Evolutionary conservation across 768 basidiomycete genomes (phyloP).

Genomic region (Naganishia friedmannii): DNA sequence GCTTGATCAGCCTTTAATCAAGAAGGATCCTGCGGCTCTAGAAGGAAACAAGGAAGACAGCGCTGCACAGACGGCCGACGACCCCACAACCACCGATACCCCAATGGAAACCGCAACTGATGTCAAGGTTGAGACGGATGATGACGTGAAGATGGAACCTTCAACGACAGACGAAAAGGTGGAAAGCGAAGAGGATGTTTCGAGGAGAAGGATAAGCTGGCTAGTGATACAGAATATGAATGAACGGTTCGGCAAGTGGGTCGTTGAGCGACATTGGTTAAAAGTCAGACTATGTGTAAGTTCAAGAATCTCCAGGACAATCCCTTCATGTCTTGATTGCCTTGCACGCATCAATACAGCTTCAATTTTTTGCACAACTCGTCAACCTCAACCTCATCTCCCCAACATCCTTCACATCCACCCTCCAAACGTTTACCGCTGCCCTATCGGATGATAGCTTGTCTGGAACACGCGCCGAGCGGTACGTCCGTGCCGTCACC

Average conservation of each 20-base stretch:
- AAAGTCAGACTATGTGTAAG: slow-evolving; percentile 82
- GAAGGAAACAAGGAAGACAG: neutral
- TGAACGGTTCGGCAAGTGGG: slow-evolving; percentile 81
- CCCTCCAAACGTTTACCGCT: slow-evolving; percentile 76
- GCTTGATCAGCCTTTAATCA: neutral
- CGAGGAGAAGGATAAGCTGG: slow-evolving; percentile 45
- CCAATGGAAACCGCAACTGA: neutral
- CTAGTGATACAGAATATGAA: slow-evolving; percentile 77
- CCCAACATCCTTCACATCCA: slow-evolving; percentile 70
- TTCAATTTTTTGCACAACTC: slow-evolving; percentile 88
- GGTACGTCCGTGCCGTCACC: slow-evolving; percentile 19
- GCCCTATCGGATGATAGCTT: slow-evolving; percentile 83
- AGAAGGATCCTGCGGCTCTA: neutral
- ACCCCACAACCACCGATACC: too few relatives aligned
- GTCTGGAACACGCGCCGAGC: slow-evolving; percentile 68
- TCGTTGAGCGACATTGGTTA: slow-evolving; percentile 87
- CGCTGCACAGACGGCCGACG: neutral
- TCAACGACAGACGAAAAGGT: slow-evolving; percentile 17
- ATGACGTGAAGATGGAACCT: slow-evolving; percentile 55
- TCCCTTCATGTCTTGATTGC: neutral
- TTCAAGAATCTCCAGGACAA: slow-evolving; percentile 20
- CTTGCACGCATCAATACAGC: slow-evolving; percentile 56
- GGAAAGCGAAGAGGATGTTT: slow-evolving; percentile 21
- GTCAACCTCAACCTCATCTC: slow-evolving; percentile 73
- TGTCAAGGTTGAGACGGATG: slow-evolving; percentile 31